Base-by-base conservation (phyloP, 345 rosid species). In the Syzygium grande region DNA sequence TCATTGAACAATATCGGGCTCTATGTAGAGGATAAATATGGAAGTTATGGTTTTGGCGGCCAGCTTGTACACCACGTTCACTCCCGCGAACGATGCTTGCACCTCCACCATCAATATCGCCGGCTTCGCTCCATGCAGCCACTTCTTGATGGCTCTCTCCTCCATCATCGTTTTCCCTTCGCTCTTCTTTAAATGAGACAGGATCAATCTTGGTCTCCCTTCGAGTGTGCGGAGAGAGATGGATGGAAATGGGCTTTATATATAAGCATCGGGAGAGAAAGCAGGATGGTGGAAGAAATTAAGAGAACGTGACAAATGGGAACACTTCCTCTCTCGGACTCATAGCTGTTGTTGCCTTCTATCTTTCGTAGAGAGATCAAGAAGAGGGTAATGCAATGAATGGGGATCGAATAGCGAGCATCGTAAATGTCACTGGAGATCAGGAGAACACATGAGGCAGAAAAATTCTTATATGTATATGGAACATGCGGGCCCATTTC, bases 51-150 rank as follows among this genome's bases (percentile, higher is more conserved):
- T 41, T 41, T 85, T 65, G 41, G 77, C 79, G 1, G 90, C 90
- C 10, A 89, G 49, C 79, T 88, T 89, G 85, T 88, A 91, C 27
- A 84, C 19, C 8, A 91, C 58, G 84, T 88, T 91, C 4, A 87
- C 85, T 4, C 89, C 90, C 2, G 87, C 92, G 85, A 63, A 88
- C 12, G 30, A 38, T 4, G 56, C n/a, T 77, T 91, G 92, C n/a
- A 68, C 90, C 46, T 80, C 51, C 59, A 91, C 86, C 92, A 91
- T 91, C 51, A 85, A 30, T 83, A 88, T n/a, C n/a, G 30, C 89
- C 3, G 92, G 86, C 83, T 85, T 91, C 59, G 59, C 46, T 22
- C 79, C 88, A 21, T 88, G 86, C 46, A 89, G 11, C 46, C 58
- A 46, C 77, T n/a, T 46, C 79, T 25, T 43, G 25, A 58, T 10